phyloP scores from a whole-genome alignment of 768 basidiomycete species.

The Panaeolus papilionaceus region DNA sequence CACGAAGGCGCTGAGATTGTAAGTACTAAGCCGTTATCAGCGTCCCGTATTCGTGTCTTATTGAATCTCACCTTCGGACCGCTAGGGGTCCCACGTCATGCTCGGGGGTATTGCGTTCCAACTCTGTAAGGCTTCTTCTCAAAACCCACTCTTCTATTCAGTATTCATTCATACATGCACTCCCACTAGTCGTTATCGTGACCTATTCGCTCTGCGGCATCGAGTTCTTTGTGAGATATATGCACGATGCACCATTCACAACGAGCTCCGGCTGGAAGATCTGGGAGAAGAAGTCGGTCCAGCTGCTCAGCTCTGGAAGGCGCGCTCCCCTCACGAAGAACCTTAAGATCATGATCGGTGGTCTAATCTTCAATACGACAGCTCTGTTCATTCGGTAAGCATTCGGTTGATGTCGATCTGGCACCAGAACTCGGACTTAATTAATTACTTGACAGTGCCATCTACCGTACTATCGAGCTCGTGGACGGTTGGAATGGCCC shows the following conservation, averaged over 20 bases:
- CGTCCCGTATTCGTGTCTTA: too few species aligned
- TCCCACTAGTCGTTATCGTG: slow-evolving; percentile 8
- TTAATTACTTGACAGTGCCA: neutral
- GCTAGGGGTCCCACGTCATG: slow-evolving; percentile 9
- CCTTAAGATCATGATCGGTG: slow-evolving; percentile 10
- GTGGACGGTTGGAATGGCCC: slow-evolving; percentile 14
- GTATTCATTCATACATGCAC: neutral
- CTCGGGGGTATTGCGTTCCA: slow-evolving; percentile 16
- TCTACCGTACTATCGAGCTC: slow-evolving; percentile 16
- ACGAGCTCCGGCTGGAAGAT: neutral
- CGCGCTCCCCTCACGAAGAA: slow-evolving; percentile 1
- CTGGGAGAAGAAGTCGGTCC: slow-evolving; percentile 7
- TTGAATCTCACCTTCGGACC: neutral
- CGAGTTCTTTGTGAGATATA: slow-evolving; percentile 14
- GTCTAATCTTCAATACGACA: neutral
- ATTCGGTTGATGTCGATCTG: neutral
- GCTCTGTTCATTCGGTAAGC: slow-evolving; percentile 16
- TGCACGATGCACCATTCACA: neutral
- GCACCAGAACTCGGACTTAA: too few species aligned
- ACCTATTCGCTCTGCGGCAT: neutral
- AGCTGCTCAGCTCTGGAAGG: neutral
- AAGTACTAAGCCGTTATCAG: neutral
- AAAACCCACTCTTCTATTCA: neutral
- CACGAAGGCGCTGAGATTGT: neutral
- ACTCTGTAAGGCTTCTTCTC: neutral